Conservation (phyloP, 805 yeast species). For the Suhomyces faveliae region DNA sequence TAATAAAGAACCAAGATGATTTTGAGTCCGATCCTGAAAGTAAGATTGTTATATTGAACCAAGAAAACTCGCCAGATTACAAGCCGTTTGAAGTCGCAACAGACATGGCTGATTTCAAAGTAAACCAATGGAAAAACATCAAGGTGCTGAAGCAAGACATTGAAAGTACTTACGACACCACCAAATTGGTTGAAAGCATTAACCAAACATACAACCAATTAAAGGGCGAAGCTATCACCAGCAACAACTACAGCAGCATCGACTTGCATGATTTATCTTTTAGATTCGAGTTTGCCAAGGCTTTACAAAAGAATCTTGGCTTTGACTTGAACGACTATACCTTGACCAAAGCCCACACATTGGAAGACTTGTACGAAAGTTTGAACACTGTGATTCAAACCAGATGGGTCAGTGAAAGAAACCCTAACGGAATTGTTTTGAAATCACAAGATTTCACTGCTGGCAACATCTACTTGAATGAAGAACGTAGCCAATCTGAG, state of each 20-base stretch:
- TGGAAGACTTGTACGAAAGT: constrained; percentile 38
- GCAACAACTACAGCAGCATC: constrained; percentile 12
- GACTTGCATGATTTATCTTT: constrained; percentile 42
- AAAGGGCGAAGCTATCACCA: constrained; percentile 15
- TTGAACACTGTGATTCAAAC: constrained; percentile 39
- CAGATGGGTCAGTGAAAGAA: constrained; percentile 55
- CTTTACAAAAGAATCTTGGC: constrained; percentile 48
- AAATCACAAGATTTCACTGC: constrained; percentile 54
- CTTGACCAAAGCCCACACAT: constrained; percentile 41
- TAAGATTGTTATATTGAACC: constrained; percentile 36
- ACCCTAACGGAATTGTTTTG: constrained; percentile 74
- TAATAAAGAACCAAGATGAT: constrained; percentile 39
- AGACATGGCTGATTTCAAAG: constrained; percentile 37
- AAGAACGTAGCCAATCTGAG: constrained; percentile 46
- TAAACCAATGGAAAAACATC: constrained; percentile 36
- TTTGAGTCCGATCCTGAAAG: constrained; percentile 31
- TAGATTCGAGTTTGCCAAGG: constrained; percentile 51
- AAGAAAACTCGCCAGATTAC: constrained; percentile 33
- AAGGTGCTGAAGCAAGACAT: constrained; percentile 24
- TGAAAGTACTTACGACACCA: constrained; percentile 27
- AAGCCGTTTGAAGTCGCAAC: constrained; percentile 23
- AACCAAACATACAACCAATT: constrained; percentile 24
- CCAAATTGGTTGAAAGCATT: constrained; percentile 23
- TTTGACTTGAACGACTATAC: constrained; percentile 53
- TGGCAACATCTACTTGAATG: constrained; percentile 51